phyloP scores from a whole-genome alignment of 2,329 filamentous ascomycete species.

The Whalleya microplaca region DNA sequence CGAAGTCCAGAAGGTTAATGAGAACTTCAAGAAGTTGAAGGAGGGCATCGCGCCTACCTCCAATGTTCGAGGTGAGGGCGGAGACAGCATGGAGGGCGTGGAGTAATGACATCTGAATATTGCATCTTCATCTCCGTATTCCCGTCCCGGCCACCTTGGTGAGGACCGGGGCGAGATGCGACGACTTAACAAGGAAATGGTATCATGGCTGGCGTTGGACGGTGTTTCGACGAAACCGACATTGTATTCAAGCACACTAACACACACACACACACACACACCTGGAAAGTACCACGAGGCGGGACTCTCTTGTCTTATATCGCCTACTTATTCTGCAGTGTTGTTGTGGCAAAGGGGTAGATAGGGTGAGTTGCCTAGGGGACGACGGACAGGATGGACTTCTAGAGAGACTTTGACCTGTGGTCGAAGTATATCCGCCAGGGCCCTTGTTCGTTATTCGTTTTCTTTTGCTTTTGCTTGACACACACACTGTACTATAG shows the following conservation, averaged over 20 bases:
- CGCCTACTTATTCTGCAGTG: neutral
- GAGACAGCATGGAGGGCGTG: constrained; percentile 27
- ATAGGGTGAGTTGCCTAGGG: too few relatives aligned
- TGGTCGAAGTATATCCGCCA: neutral
- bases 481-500: constrained; percentile 5
- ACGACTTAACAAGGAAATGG: constrained; percentile 14
- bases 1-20: constrained; percentile 74
- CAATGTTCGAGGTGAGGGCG: constrained; percentile 32
- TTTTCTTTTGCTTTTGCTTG: neutral
- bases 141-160: neutral
- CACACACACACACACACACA: too few relatives aligned
- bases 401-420: neutral
- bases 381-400: neutral
- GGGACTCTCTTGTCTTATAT: neutral
- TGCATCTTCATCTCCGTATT: neutral
- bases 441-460: neutral
- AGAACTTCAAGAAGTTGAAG: constrained; percentile 58
- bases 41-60: constrained; percentile 49
- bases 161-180: constrained; percentile 9
- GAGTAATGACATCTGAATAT: constrained; percentile 14
- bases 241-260: neutral
- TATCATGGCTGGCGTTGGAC: constrained; percentile 22
- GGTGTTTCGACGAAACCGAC: neutral
- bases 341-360: neutral
- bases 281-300: too few relatives aligned